Evolutionary conservation across 2,329 filamentous ascomycete genomes (phyloP).

Genomic region (Fusarium dlaminii): DNA sequence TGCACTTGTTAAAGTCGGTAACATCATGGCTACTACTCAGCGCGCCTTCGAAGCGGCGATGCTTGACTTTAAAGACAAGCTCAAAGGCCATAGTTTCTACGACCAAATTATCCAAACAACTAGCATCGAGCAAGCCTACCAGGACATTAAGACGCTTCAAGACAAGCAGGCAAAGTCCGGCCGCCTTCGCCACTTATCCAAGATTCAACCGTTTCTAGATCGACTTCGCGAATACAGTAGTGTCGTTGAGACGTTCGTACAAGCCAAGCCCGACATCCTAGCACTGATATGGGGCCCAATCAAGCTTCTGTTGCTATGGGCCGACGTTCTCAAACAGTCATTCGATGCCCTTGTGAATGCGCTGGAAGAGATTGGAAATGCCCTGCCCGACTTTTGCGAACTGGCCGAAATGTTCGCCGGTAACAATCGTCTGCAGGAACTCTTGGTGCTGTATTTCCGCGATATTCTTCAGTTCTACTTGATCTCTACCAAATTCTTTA

Average conservation of each 20-base stretch:
- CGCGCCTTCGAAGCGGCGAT: neutral
- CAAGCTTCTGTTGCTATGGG: neutral
- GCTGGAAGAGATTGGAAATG: neutral
- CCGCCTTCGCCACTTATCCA: neutral
- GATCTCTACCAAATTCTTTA: neutral
- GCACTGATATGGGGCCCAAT: slow-evolving; percentile 18
- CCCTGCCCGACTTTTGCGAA: neutral
- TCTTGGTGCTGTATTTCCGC: slow-evolving; percentile 1
- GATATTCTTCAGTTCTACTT: slow-evolving; percentile 19
- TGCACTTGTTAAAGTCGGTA: rapidly evolving
- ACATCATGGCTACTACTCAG: neutral
- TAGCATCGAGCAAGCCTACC: neutral
- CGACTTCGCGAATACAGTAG: neutral
- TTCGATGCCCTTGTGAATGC: neutral
- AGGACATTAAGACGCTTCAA: neutral
- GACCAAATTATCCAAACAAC: neutral
- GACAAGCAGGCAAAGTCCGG: neutral
- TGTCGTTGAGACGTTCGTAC: neutral
- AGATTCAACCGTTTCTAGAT: neutral
- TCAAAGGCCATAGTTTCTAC: neutral
- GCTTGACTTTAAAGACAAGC: neutral
- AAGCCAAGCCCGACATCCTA: slow-evolving; percentile 15
- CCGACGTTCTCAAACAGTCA: neutral
- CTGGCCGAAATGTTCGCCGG: neutral
- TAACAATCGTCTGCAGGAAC: neutral